Evolutionary conservation across 2,329 filamentous ascomycete species (phyloP).

Genomic region (Pezicula neosporulosa): DNA sequence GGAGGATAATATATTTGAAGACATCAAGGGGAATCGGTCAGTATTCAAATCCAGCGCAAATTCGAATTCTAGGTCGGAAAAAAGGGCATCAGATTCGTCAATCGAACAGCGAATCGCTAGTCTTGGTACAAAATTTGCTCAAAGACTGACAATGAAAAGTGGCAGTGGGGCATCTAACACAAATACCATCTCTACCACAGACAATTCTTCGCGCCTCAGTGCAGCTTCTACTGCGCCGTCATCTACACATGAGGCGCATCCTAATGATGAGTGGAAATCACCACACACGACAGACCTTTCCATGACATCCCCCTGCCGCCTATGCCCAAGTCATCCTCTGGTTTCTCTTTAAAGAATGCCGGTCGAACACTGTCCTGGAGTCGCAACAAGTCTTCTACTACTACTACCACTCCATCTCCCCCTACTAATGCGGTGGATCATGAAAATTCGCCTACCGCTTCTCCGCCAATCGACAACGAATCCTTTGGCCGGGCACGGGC

Average conservation of each 20-base stretch:
- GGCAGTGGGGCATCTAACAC: conserved; percentile 31
- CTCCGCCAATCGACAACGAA: conserved; percentile 17
- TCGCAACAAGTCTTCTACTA: conserved; percentile 19
- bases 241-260: conserved; percentile 22
- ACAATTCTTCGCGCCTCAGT: conserved; percentile 31
- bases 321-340: conserved; percentile 22
- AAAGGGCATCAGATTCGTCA: neutral
- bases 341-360: conserved; percentile 28
- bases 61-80: neutral
- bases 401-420: conserved; percentile 9
- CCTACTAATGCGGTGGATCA: conserved; percentile 13
- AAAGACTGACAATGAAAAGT: conserved; percentile 22
- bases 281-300: conserved; percentile 26
- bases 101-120: neutral
- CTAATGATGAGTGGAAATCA: conserved; percentile 23
- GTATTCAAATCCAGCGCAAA: conserved; percentile 6
- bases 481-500: conserved; percentile 20
- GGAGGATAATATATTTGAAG: conserved; percentile 30
- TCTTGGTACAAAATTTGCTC: neutral
- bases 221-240: conserved; percentile 30
- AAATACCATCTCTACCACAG: conserved; percentile 29
- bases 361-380: conserved; percentile 30
- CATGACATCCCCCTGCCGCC: conserved; percentile 26
- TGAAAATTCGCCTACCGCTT: conserved; percentile 1
- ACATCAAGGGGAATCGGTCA: conserved; percentile 29